Evolutionary conservation across 2,329 filamentous ascomycete species (phyloP), one percentile per base, ranked within the genome.

Genomic region (Volutella citrinella): DNA sequence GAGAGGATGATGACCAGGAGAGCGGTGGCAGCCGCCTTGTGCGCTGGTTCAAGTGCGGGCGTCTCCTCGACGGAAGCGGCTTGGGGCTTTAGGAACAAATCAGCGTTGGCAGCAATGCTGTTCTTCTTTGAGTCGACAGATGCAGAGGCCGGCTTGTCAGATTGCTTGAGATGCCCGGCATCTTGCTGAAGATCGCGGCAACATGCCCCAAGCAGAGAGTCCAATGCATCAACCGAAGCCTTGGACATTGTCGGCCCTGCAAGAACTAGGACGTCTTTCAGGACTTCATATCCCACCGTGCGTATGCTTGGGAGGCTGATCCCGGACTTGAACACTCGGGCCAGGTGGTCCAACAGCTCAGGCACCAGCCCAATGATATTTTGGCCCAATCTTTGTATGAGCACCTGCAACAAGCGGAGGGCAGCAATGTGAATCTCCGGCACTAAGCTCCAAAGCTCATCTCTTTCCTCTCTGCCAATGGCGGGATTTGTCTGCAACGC

Each of bases 401-500:
- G 54, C 10, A 67, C 61, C 8, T 69, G 59, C 15, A 87, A 62
- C 3, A 95, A 61, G 15, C 74, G 61, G 34, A 95, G 64, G n/a
- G 78, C 75, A 11, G 84, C 79, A 11, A 80, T 62, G 52, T 96
- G 88, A 23, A 96, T 76, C 9, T 75, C 70, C 5, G 90, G 86
- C 10, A 96, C 70, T 13, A 78, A 69, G 28, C 74, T 66, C 77
- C 85, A 90, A 5, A 96, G 70, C 27, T 82, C 78, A 33, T 95
- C 87, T 41, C 83, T 82, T 61, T 96, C 91, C 30, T 94, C 86
- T 41, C 84, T 78, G 19, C 80, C 74, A 43, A 93, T 78, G 43
- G 87, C 82, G 7, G 80, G 70, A 48, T 89, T 90, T 39, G 81
- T 69, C 40, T 82, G 76, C n/a, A 78, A 61, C 3, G 66, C 69